phyloP scores from a whole-genome alignment of 768 basidiomycete genomes.

The Rhodotorula graminis region DNA sequence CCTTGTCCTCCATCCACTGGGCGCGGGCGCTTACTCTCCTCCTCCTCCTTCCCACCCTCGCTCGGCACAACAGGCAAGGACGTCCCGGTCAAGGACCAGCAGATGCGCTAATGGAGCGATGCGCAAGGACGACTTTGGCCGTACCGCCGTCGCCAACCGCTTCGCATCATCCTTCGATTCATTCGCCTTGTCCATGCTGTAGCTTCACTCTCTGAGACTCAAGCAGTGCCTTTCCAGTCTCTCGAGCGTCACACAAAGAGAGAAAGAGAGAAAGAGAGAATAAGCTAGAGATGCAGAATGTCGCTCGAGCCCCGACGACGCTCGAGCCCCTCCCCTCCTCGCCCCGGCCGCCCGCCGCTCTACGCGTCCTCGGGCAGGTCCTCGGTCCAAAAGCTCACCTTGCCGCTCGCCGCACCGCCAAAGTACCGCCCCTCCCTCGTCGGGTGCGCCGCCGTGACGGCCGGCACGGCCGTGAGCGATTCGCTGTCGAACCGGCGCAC shows the following conservation, averaged over 20 bases:
- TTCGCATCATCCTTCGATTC: no score
- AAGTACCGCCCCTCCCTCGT: conserved; percentile 44
- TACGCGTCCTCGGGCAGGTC: background rate
- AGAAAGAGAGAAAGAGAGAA: no score
- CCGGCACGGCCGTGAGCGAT: conserved; percentile 48
- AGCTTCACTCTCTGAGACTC: background rate
- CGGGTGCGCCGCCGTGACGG: conserved; percentile 49
- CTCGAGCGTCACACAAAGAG: background rate
- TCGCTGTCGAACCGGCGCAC: conserved; percentile 1
- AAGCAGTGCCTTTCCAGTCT: no score
- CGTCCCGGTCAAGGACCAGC: conserved; percentile 28
- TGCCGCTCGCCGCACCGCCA: conserved; percentile 48
- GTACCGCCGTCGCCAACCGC: no score
- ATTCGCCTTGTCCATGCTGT: no score
- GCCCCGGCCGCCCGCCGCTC: background rate
- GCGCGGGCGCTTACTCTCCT: no score
- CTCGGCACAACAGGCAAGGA: conserved; percentile 20
- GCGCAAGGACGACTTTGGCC: no score
- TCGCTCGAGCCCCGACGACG: no score
- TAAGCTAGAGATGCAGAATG: no score
- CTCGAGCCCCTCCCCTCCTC: no score
- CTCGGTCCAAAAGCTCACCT: conserved; percentile 44
- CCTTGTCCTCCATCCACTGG: no score
- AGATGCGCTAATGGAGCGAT: background rate
- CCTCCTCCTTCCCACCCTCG: no score